phyloP scores from a whole-genome alignment of 2,329 filamentous ascomycete genomes.

The Cyphellophora europaea region DNA sequence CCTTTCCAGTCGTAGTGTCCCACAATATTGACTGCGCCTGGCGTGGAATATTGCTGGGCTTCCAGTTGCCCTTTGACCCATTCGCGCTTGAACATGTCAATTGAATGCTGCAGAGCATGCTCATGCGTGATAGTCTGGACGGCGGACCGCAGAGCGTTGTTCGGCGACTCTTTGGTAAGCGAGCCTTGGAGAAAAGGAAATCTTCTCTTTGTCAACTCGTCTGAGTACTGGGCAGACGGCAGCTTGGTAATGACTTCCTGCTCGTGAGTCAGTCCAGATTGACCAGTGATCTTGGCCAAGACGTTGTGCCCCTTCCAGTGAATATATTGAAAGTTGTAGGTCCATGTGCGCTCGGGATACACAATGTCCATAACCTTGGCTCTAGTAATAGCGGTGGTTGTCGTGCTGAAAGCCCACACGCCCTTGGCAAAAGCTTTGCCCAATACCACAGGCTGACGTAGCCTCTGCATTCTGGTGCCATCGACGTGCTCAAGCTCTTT shows the following conservation, averaged over 20 bases:
- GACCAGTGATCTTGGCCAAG: too few relatives aligned
- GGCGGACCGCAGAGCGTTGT: constrained; percentile 7
- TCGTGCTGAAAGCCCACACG: constrained; percentile 9
- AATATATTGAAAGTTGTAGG: too few relatives aligned
- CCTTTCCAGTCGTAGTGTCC: constrained; percentile 11
- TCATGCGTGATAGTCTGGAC: constrained; percentile 14
- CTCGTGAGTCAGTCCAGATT: neutral
- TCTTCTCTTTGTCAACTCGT: constrained; percentile 5
- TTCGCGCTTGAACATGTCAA: constrained; percentile 9
- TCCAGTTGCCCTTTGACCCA: constrained; percentile 7
- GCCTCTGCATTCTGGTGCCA: constrained; percentile 13
- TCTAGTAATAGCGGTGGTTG: constrained; percentile 3
- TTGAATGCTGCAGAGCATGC: constrained; percentile 10
- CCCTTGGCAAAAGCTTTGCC: constrained; percentile 13
- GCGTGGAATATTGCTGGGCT: constrained; percentile 2
- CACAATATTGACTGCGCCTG: constrained; percentile 7
- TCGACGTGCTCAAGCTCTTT: constrained; percentile 9
- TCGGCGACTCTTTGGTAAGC: constrained; percentile 8
- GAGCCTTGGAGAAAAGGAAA: constrained; percentile 13
- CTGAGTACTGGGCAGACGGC: constrained; percentile 2
- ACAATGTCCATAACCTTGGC: constrained; percentile 2
- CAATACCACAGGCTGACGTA: constrained; percentile 14
- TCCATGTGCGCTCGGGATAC: too few relatives aligned
- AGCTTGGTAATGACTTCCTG: neutral
- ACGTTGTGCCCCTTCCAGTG: too few relatives aligned